Conservation (phyloP, 345 rosid genomes). For the Capsella bursapastoris region DNA sequence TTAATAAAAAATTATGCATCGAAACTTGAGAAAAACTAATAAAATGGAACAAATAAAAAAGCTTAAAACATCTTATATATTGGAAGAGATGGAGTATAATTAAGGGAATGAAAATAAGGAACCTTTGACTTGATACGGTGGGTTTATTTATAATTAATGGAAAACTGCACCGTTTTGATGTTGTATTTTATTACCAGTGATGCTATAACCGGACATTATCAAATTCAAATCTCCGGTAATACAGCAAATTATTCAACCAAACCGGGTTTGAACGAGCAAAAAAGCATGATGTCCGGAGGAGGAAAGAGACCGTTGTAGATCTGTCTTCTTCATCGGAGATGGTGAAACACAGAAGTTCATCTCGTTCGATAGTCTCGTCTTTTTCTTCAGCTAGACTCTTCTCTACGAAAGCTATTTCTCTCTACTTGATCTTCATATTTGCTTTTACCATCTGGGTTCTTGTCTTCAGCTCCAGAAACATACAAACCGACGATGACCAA, state of each 20-base stretch:
- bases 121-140: no score
- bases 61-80: no score
- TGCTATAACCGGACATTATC: not conserved
- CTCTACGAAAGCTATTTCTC: slow-evolving; percentile 34
- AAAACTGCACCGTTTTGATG: no score
- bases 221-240: not conserved
- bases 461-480: slow-evolving; percentile 43
- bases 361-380: slow-evolving; percentile 34
- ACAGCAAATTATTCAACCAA: slow-evolving; percentile 7
- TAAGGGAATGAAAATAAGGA: no score
- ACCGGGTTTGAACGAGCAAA: slow-evolving; percentile 33
- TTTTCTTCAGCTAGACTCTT: slow-evolving; percentile 40
- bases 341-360: slow-evolving; percentile 44
- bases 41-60: no score
- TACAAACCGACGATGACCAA: slow-evolving; percentile 50
- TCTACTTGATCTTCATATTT: slow-evolving; percentile 43
- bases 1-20: no score
- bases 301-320: slow-evolving; percentile 48
- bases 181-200: not conserved
- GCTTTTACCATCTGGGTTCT: slow-evolving; percentile 45
- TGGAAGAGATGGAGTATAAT: no score
- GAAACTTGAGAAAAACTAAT: no score
- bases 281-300: slow-evolving; percentile 24
- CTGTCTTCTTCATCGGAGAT: slow-evolving; percentile 37
- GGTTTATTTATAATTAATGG: no score